Evolutionary conservation across 2,329 filamentous ascomycete genomes (phyloP), one percentile per base, ranked within the genome.

Genomic region (Cladosporium sp.): DNA sequence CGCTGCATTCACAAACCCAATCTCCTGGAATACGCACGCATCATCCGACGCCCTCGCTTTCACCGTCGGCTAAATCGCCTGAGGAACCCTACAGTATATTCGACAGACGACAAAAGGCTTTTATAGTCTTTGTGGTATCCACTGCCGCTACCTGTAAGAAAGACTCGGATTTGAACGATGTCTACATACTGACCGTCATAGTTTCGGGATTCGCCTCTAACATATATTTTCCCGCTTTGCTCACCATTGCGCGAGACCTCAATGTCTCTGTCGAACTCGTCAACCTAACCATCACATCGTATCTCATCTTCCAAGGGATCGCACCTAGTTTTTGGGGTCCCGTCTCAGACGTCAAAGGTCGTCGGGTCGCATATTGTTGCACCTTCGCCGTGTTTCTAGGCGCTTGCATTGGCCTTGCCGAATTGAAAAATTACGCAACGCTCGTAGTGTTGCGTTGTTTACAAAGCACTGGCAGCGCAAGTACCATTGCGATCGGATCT

Each of bases 41-140:
- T 27, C 22, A 27, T 27, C 9, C 22, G 9, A 9, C 4, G 22
- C 22, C 22, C 22, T 27, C 9, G 22, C 22, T 9, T 27, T 27
- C 22, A 27, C 22, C 22, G 22, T 27, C 22, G 22, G 9, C 22
- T 5, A 27, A 4, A 27, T 4, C 22, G 9, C 9, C 22, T 33
- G 43, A 38, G 36, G 61, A 64, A 36, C 75, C 73, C 0, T 74
- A 73, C 55, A 78, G 68, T 55, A 75, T 79, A 19, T 79, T 78
- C 20, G 74, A 77, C 55, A 68, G 63, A 29, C 62, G 68, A 4
- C 76, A 79, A 58, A 77, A 75, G 52, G 64, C 67, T 2, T 16
- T 78, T 0, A 75, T 79, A 20, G 65, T 78, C 0, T 51, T 69
- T 3, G 61, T 77, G 6, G 71, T 74, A 6, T 76, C 77, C 0